A percentile compares a stretch with the other conserved stretches of the same genome.
These are phyloP conservation scores for Gossypium arboreum DNA, from an alignment of 345 rosid genomes.

Conservation along the genomic window DNA sequence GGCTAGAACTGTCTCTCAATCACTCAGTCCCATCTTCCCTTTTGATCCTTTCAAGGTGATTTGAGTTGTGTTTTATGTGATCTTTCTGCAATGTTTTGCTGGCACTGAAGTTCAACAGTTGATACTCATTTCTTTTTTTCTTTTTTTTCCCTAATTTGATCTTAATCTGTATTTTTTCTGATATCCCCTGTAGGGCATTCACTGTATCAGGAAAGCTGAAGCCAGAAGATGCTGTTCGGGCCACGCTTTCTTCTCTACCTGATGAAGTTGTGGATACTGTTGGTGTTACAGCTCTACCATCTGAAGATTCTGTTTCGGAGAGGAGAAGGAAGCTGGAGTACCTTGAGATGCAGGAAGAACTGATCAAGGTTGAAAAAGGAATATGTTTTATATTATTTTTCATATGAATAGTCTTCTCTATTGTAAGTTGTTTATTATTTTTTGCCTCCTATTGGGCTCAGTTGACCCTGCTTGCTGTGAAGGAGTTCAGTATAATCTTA, in stretches of 20 bases:
- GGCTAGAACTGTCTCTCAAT: constrained; percentile 94
- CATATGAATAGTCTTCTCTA: background rate
- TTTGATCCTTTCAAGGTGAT: constrained; percentile 89
- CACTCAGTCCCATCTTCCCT: constrained; percentile 90
- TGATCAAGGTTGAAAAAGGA: constrained; percentile 63
- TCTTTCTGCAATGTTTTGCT: constrained; percentile 65
- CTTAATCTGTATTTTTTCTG: constrained; percentile 13
- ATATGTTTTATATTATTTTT: constrained; percentile 8
- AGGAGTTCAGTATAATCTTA: background rate
- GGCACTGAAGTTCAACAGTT: constrained; percentile 1
- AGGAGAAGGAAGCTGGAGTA: constrained; percentile 88
- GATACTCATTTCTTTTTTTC: constrained; percentile 4
- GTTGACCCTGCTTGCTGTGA: background rate
- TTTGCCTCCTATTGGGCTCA: background rate
- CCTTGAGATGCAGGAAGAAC: constrained; percentile 91
- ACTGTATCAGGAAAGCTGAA: constrained; percentile 74
- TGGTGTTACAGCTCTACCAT: constrained; percentile 77
- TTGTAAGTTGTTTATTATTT: background rate
- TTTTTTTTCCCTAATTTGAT: background rate
- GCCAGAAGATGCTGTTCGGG: constrained; percentile 88
- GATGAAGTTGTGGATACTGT: constrained; percentile 97
- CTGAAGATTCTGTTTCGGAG: constrained; percentile 89
- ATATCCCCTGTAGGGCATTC: constrained; percentile 55
- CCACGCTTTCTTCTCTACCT: constrained; percentile 91
- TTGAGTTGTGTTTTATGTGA: constrained; percentile 68